Evolutionary conservation across 108 stramenopile genomes (phyloP), one percentile per base, ranked within the genome.

Genomic region (Chaetoceros tenuissimus): DNA sequence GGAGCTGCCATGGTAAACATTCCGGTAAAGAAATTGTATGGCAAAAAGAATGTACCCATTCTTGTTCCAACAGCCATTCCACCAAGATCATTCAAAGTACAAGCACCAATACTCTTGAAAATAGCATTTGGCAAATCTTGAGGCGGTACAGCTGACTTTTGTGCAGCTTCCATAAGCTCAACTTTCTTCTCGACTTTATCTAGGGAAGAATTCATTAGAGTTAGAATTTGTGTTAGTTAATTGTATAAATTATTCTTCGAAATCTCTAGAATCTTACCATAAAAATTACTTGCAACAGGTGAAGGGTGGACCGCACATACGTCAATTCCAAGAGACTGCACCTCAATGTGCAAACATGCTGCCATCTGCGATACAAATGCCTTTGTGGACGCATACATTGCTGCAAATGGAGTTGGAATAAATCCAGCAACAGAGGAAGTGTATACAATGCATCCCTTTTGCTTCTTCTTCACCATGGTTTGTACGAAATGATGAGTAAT

Each of bases 371-470:
- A 82, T 17, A 98, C 82, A 81, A 97, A 99, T 3, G 98, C 97
- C 87, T 99, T 98, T 47, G 97, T 98, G 10, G 95, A 91, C 19
- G 97, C 99, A 65, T 99, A 99, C 77, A 94, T 90, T 55, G 91
- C 94, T 3, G 96, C 94, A 68, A 97, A 99, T 8, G 99, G 99
- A 0, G 96, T 89, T 5, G 99, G 97, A 57, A 97, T 95, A 69
- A 94, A 97, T 0, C 92, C 96, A n/a, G 96, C 94, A 13, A 94
- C 95, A 53, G 87, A 90, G 21, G 92, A 94, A 0, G 99, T 99
- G 61, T 97, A 99, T 30, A 97, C 89, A 59, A 98, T 72, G 62
- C 96, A 97, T 31, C 97, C 96, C 46, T 68, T 84, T 24, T 74
- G 69, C 50, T 89, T 90, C 21, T 75, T 75, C 23, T 68, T 34